Base-by-base conservation (phyloP, 1,284 basidiomycete genomes). In the Takashimella koratensis region DNA sequence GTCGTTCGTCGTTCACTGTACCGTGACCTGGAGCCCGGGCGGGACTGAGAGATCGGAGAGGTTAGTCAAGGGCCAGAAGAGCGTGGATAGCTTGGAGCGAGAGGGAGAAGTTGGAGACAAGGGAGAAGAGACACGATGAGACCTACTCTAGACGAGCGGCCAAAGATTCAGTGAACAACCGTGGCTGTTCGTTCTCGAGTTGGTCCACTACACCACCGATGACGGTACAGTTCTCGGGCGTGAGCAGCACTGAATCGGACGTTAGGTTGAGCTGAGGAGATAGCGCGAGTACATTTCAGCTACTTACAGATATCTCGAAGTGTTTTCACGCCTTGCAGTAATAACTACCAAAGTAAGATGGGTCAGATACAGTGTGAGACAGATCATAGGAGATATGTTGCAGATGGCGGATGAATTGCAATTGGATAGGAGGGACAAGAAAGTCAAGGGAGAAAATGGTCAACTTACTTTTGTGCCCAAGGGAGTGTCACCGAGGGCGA, bases 401-500 rank as follows among this genome's bases (percentile, higher is more conserved):
- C 40, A 52, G 54, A 40, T 41, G 12, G 16, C n/a, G 23, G 5
- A 24, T 11, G 22, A 10, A 8, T 10, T 13, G 2, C 16, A 24
- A 8, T 13, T 3, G 24, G 12, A 8, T 6, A 5, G 11, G 2
- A 3, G 44, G 8, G 40, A 11, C 4, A 5, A 3, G 12, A 16
- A 39, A 24, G 10, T 12, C n/a, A 1, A n/a, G 5, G 22, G n/a
- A 47, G n/a, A 20, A 47, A 3, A 40, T 2, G 25, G 19, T 12
- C 12, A n/a, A 20, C 66, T 27, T 42, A 74, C 71, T 57, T 76
- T 76, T 24, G 56, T 61, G 2, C 75, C 75, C n/a, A 76, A 46
- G 26, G 60, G 49, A 11, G 75, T 76, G 43, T 72, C 69, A 3
- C 71, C 73, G 41, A 76, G 54, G 5, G 46, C 60, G 20, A 76